These are phyloP conservation scores for Penstemon barbatus DNA, from an alignment of 257 asterid species.

Conservation along the genomic window DNA sequence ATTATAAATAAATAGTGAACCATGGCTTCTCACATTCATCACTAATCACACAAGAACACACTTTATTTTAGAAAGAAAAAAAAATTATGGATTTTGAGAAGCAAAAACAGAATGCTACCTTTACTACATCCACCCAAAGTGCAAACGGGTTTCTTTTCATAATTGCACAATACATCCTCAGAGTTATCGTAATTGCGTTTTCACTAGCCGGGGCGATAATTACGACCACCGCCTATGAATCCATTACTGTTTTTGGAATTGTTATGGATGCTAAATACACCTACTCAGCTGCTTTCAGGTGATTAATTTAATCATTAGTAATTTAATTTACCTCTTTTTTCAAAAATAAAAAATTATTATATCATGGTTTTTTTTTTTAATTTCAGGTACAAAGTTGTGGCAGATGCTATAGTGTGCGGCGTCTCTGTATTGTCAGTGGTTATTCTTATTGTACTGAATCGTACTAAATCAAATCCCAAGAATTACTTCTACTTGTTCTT, in stretches of 20 bases:
- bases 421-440: conserved; percentile 32
- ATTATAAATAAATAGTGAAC: no score
- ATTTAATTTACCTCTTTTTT: background rate
- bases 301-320: no score
- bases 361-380: background rate
- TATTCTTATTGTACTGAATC: conserved; percentile 27
- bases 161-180: conserved; percentile 32
- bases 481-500: conserved; percentile 42
- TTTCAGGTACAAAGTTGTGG: conserved; percentile 40
- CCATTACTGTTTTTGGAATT: conserved; percentile 32
- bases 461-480: conserved; percentile 31
- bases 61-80: no score
- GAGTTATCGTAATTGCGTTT: conserved; percentile 35
- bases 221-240: conserved; percentile 29
- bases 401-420: conserved; percentile 34
- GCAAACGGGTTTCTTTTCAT: background rate
- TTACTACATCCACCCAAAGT: no score
- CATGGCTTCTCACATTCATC: no score
- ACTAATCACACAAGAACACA: no score
- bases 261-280: conserved; percentile 37
- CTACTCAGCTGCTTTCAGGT: conserved; percentile 41
- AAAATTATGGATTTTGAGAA: no score
- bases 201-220: conserved; percentile 33
- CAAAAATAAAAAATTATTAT: background rate
- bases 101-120: no score